phyloP scores from a whole-genome alignment of 2,329 filamentous ascomycete genomes.

The Arthrobotrys conoides region DNA sequence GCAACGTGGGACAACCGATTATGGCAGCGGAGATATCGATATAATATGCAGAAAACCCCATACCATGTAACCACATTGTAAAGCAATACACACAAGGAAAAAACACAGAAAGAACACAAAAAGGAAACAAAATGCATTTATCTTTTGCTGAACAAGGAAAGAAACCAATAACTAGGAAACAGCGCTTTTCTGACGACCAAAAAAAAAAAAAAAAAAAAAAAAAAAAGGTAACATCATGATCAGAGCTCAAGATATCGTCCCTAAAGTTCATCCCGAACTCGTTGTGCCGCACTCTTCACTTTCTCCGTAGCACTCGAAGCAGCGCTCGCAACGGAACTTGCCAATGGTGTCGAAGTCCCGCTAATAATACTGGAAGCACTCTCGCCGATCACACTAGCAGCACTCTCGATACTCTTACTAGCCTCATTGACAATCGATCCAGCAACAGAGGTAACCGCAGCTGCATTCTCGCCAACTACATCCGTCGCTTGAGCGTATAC shows the following conservation, averaged over 20 bases:
- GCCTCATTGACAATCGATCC: constrained; percentile 43
- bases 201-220: constrained; percentile 20
- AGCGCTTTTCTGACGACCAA: constrained; percentile 1
- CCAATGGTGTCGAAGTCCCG: constrained; percentile 51
- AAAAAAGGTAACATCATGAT: not conserved
- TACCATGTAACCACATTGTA: not conserved
- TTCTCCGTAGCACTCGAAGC: constrained; percentile 67
- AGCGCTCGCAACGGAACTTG: constrained; percentile 59
- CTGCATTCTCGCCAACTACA: constrained; percentile 41
- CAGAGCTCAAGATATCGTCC: constrained; percentile 33
- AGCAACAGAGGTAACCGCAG: constrained; percentile 40
- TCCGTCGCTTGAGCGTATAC: constrained; percentile 54
- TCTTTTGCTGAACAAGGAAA: constrained; percentile 10
- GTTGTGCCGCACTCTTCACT: constrained; percentile 63
- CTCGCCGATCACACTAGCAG: constrained; percentile 44
- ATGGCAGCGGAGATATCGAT: constrained; percentile 14
- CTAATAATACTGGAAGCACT: constrained; percentile 51
- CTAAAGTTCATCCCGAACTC: constrained; percentile 63
- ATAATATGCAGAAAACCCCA: not conserved
- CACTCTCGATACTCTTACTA: constrained; percentile 49
- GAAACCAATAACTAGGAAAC: constrained; percentile 36
- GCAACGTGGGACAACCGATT: constrained; percentile 28
- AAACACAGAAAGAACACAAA: constrained; percentile 27
- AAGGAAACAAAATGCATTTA: constrained; percentile 21
- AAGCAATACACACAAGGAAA: not conserved